These are phyloP conservation scores for Cyclotella cryptica DNA, from an alignment of 108 stramenopile species.

Conservation along the genomic window DNA sequence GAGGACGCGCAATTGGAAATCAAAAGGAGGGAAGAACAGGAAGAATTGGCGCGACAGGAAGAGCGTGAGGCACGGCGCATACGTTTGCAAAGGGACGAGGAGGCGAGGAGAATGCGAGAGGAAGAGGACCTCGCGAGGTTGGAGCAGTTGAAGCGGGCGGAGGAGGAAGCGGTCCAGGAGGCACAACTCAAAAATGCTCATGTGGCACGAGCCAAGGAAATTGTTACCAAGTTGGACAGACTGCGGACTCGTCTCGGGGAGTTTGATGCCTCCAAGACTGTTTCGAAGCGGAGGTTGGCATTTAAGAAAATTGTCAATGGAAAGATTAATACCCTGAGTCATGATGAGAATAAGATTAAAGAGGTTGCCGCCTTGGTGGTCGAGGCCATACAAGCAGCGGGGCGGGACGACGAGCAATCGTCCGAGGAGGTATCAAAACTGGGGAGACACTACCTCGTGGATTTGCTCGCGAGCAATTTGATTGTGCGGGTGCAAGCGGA, in stretches of 20 bases:
- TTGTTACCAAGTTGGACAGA: conserved; percentile 59
- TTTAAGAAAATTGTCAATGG: conserved; percentile 89
- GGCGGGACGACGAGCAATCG: conserved; percentile 56
- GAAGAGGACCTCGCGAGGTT: conserved; percentile 19
- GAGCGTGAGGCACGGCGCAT: conserved; percentile 2
- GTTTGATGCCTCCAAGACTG: conserved; percentile 67
- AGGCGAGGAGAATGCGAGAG: conserved; percentile 16
- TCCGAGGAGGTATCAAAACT: conserved; percentile 22
- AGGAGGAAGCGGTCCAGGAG: conserved; percentile 31
- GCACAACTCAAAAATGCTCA: conserved; percentile 9
- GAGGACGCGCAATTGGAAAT: conserved; percentile 14
- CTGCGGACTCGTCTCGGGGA: conserved; percentile 60
- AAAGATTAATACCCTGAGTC: conserved; percentile 82
- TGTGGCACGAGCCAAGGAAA: conserved; percentile 51
- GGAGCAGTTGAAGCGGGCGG: conserved; percentile 5
- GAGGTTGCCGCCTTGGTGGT: conserved; percentile 67
- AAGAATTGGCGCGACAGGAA: conserved; percentile 14
- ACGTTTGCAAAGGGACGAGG: conserved; percentile 23
- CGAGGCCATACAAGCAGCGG: conserved; percentile 55
- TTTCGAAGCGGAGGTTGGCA: conserved; percentile 65
- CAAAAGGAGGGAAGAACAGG: conserved; percentile 20
- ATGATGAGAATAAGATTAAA: conserved; percentile 68
- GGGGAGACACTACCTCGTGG: conserved; percentile 82
- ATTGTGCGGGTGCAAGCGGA: conserved; percentile 89
- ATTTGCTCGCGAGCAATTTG: conserved; percentile 71